phyloP scores from a whole-genome alignment of 352 stramenopile species.

The Pythium angustatum region DNA sequence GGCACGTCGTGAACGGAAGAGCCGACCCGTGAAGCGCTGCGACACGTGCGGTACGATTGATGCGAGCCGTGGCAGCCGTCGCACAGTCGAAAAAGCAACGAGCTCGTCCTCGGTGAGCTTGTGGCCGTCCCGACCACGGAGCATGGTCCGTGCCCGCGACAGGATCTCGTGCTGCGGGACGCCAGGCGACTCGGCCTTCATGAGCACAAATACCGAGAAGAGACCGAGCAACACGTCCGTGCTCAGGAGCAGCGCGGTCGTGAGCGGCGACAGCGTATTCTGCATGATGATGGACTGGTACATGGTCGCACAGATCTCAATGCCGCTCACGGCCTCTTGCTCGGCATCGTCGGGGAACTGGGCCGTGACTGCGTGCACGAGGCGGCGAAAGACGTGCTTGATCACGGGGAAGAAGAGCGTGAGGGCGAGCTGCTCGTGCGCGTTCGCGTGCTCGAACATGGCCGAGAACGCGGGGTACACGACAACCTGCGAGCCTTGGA shows the following conservation, averaged over 20 bases:
- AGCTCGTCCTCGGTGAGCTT: not conserved
- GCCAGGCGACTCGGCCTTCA: not conserved
- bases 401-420: constrained; percentile 15
- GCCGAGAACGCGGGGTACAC: constrained; percentile 19
- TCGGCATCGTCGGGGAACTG: constrained; percentile 1
- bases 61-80: not conserved
- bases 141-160: not conserved
- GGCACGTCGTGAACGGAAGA: not conserved
- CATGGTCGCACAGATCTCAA: constrained; percentile 23
- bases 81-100: not conserved
- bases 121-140: not conserved
- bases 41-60: not conserved
- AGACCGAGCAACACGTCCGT: constrained; percentile 9
- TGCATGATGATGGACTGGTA: constrained; percentile 30
- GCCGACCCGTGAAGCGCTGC: not conserved
- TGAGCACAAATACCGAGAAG: not conserved
- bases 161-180: not conserved
- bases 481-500: constrained; percentile 13
- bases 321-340: constrained; percentile 10
- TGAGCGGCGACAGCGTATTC: constrained; percentile 3
- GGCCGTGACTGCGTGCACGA: not conserved
- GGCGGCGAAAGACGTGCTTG: constrained; percentile 8
- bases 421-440: not conserved
- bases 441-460: not conserved
- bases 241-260: constrained; percentile 5